Percentiles rank a stretch among this genome's conserved stretches.
These are phyloP conservation scores for Fraxinus baroniana DNA, from an alignment of 305 asterid genomes.

Conservation along the genomic window DNA sequence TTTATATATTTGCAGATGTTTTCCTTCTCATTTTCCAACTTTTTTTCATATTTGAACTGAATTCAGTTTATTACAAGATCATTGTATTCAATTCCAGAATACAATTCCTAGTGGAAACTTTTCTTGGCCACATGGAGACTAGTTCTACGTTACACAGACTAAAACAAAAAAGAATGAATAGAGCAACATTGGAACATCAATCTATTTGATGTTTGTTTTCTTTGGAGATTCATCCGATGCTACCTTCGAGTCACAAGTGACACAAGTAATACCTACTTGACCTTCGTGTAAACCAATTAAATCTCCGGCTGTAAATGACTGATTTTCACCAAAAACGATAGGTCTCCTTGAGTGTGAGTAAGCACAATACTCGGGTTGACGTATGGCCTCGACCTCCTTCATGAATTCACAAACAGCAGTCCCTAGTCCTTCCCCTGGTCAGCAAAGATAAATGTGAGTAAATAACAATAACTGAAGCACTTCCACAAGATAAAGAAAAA, in stretches of 20 bases:
- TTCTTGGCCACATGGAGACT: neutral
- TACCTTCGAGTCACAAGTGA: neutral
- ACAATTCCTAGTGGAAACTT: neutral
- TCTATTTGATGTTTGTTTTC: constrained; percentile 5
- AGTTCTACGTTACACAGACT: neutral
- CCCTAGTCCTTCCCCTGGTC: constrained; percentile 85
- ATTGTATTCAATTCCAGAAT: neutral
- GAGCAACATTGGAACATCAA: constrained; percentile 6
- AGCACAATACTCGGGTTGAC: constrained; percentile 68
- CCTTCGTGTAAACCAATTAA: constrained; percentile 41
- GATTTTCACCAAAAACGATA: constrained; percentile 35
- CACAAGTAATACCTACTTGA: constrained; percentile 32
- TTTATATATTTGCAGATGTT: neutral
- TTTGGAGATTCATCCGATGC: neutral
- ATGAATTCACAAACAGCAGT: constrained; percentile 42
- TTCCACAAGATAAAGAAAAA: neutral
- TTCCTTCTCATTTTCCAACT: neutral
- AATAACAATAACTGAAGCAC: neutral
- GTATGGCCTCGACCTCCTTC: constrained; percentile 30
- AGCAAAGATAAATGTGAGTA: neutral
- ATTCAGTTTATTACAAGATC: neutral
- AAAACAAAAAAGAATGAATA: neutral
- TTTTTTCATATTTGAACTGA: neutral
- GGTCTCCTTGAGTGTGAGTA: constrained; percentile 47
- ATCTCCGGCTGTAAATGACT: constrained; percentile 49